phyloP scores from a whole-genome alignment of 768 basidiomycete genomes.

The Lyophyllum semitale region DNA sequence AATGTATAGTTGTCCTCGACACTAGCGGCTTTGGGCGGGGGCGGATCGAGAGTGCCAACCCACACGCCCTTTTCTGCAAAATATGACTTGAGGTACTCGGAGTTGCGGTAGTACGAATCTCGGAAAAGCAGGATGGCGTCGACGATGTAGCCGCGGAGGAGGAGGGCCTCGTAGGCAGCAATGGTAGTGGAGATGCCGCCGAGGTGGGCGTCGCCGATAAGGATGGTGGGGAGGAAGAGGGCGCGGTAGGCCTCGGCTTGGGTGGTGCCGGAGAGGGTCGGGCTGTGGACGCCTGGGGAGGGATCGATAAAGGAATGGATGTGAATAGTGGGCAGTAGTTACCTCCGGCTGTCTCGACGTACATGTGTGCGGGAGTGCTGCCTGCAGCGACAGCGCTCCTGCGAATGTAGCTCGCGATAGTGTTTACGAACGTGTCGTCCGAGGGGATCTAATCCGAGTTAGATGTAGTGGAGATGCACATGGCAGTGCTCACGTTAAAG shows the following conservation, averaged over 20 bases:
- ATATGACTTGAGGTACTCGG: slow-evolving; percentile 77
- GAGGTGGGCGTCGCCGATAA: slow-evolving; percentile 86
- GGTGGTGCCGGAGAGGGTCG: slow-evolving; percentile 77
- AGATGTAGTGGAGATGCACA: background rate
- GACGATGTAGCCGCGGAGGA: slow-evolving; percentile 87
- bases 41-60: slow-evolving; percentile 54
- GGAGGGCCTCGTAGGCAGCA: slow-evolving; percentile 88
- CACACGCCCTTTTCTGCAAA: slow-evolving; percentile 73
- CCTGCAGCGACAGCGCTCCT: slow-evolving; percentile 44
- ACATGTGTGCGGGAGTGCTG: slow-evolving; percentile 57
- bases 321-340: slow-evolving; percentile 26
- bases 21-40: slow-evolving; percentile 53
- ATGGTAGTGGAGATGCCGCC: slow-evolving; percentile 94
- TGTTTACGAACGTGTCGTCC: slow-evolving; percentile 64
- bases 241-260: slow-evolving; percentile 88
- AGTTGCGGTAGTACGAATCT: slow-evolving; percentile 86
- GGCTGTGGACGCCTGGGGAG: slow-evolving; percentile 85
- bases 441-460: slow-evolving; percentile 47
- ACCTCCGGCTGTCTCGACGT: slow-evolving; percentile 97
- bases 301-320: background rate
- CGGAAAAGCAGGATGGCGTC: slow-evolving; percentile 83
- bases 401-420: slow-evolving; percentile 65
- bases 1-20: slow-evolving; percentile 43
- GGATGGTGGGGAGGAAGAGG: slow-evolving; percentile 82
- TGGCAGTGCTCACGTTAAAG: slow-evolving; percentile 25